phyloP scores from a whole-genome alignment of 1,139 yeast genomes.

The Dujonia santamariae region DNA sequence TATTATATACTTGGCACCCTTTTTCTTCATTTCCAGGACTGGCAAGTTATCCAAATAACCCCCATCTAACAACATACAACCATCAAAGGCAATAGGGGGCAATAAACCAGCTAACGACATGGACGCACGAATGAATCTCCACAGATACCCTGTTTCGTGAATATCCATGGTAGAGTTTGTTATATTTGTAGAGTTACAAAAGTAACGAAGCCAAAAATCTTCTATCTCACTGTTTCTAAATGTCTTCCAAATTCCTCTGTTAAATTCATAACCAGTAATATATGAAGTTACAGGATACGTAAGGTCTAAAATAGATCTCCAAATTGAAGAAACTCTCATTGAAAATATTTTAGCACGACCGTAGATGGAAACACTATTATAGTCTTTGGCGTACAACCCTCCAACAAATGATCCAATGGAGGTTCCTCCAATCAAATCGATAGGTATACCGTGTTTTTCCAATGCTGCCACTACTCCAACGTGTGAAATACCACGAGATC shows the following conservation, averaged over 20 bases:
- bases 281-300: constrained; percentile 94
- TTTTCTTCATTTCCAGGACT: constrained; percentile 81
- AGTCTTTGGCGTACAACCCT: constrained; percentile 89
- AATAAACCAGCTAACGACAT: constrained; percentile 94
- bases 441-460: constrained; percentile 92
- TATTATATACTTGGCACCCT: constrained; percentile 84
- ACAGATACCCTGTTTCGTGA: constrained; percentile 87
- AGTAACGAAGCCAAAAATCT: constrained; percentile 91
- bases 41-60: constrained; percentile 95
- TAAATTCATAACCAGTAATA: constrained; percentile 95
- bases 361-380: constrained; percentile 85
- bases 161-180: constrained; percentile 95
- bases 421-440: constrained; percentile 93
- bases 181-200: constrained; percentile 91
- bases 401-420: constrained; percentile 96
- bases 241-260: constrained; percentile 93
- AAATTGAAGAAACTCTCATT: constrained; percentile 73
- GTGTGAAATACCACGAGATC: constrained; percentile 93
- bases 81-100: constrained; percentile 87
- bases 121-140: constrained; percentile 94
- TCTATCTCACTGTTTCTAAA: constrained; percentile 92
- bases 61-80: constrained; percentile 92
- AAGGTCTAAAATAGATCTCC: constrained; percentile 82
- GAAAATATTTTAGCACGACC: constrained; percentile 89
- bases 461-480: constrained; percentile 88